These are phyloP conservation scores for Cicer chorassanicum DNA, from an alignment of 306 rosid species.

Conservation along the genomic window DNA sequence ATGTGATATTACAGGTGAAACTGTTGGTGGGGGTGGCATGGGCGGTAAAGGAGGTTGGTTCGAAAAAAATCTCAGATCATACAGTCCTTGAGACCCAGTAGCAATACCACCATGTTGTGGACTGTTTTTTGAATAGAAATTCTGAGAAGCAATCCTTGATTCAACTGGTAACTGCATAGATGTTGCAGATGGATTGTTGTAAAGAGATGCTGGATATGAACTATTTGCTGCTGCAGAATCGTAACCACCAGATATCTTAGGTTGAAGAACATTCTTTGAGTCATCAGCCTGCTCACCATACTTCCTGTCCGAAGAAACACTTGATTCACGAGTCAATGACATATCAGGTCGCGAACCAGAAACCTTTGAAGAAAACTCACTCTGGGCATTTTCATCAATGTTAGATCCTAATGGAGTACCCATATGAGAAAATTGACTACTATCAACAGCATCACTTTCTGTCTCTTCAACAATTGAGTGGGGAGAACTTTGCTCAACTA, in stretches of 20 bases:
- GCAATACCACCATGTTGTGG: conserved; percentile 72
- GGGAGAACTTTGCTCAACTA: conserved; percentile 85
- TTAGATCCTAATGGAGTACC: conserved; percentile 70
- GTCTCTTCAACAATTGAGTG: conserved; percentile 97
- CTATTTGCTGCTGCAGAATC: conserved; percentile 60
- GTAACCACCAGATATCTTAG: conserved; percentile 64
- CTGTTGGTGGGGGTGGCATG: conserved; percentile 85
- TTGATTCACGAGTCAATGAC: conserved; percentile 79
- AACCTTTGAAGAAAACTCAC: conserved; percentile 92
- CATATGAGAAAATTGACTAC: conserved; percentile 69
- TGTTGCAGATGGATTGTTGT: conserved; percentile 61
- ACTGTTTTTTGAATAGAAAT: conserved; percentile 64
- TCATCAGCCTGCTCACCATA: conserved; percentile 84
- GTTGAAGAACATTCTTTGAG: conserved; percentile 56
- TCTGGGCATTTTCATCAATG: conserved; percentile 76
- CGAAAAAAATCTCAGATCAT: conserved; percentile 76
- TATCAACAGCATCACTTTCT: conserved; percentile 77
- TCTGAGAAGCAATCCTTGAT: conserved; percentile 65
- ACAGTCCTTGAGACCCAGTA: conserved; percentile 76
- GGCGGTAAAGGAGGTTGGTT: conserved; percentile 98
- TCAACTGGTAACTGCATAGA: conserved; percentile 66
- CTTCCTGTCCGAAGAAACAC: conserved; percentile 86
- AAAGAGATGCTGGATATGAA: conserved; percentile 62
- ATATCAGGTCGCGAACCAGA: conserved; percentile 79
- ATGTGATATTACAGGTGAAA: conserved; percentile 65